Conservation (phyloP, 306 rosid species). For the Castanea crenata region DNA sequence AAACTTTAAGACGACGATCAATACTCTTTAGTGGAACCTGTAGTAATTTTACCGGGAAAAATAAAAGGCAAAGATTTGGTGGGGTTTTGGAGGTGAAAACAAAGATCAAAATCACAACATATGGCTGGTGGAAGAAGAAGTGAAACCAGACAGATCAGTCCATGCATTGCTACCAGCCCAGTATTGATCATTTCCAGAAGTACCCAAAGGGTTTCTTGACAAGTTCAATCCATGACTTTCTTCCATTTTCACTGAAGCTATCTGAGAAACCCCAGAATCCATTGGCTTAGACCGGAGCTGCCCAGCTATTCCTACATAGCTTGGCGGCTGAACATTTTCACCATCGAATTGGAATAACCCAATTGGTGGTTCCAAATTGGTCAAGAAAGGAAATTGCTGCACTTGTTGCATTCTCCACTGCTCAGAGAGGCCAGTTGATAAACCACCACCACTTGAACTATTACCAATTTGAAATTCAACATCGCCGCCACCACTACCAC, state of each 20-base stretch:
- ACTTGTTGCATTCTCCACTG: constrained; percentile 60
- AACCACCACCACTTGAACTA: constrained; percentile 9
- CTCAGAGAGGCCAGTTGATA: constrained; percentile 39
- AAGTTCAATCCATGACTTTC: constrained; percentile 55
- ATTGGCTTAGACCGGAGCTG: constrained; percentile 44
- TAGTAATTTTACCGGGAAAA: neutral
- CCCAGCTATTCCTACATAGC: constrained; percentile 26
- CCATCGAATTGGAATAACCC: constrained; percentile 51
- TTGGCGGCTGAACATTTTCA: constrained; percentile 31
- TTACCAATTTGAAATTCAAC: constrained; percentile 44
- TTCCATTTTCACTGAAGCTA: constrained; percentile 51
- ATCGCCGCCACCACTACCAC: constrained; percentile 18
- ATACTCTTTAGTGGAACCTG: constrained; percentile 21
- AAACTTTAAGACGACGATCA: constrained; percentile 15
- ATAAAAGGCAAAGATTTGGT: neutral
- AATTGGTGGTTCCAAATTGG: constrained; percentile 49
- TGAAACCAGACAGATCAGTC: constrained; percentile 64
- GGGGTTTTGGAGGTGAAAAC: neutral
- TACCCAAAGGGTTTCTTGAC: constrained; percentile 49
- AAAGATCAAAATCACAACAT: constrained; percentile 32
- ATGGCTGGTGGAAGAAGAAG: constrained; percentile 48
- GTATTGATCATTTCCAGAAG: constrained; percentile 44
- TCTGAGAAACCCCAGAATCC: constrained; percentile 34
- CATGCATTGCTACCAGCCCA: constrained; percentile 50
- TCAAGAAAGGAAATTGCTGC: constrained; percentile 62